Percentiles rank a stretch among this genome's conserved stretches.
Evolutionary conservation across 73 alveolate species (phyloP).

Genomic region (Loxodes magnus): DNA sequence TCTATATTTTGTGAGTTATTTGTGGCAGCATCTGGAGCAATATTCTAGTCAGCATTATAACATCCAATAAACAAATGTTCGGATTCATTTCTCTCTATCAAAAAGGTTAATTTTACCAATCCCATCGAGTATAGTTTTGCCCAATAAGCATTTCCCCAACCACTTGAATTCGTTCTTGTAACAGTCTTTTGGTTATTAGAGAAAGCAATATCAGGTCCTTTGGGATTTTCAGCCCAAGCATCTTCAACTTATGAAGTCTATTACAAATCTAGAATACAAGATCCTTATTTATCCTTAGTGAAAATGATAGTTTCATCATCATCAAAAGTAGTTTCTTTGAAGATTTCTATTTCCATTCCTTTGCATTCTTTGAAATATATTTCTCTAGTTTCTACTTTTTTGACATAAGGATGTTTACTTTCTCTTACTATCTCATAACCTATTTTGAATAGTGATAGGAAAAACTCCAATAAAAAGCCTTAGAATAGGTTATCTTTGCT

Average conservation of each 20-base stretch:
- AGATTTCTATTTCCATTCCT: conserved; percentile 9
- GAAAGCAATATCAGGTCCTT: conserved; percentile 11
- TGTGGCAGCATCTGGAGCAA: neutral
- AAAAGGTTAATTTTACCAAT: neutral
- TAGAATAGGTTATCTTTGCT: too few species aligned
- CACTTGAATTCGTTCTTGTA: conserved; percentile 9
- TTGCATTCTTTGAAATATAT: conserved; percentile 5
- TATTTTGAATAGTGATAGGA: too few species aligned
- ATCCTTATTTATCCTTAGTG: too few species aligned
- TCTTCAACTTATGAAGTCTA: too few species aligned
- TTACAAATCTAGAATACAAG: too few species aligned
- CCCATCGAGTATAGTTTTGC: neutral
- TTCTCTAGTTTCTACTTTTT: neutral
- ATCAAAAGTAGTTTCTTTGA: too few species aligned
- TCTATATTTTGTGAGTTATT: neutral
- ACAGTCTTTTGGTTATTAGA: conserved; percentile 8
- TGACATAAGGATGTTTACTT: conserved; percentile 6
- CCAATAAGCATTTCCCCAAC: conserved; percentile 7
- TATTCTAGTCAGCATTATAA: neutral
- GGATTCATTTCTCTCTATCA: neutral
- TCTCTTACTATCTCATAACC: too few species aligned
- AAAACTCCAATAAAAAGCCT: too few species aligned
- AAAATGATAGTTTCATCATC: too few species aligned
- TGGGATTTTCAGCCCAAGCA: neutral
- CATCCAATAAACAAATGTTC: neutral